Evolutionary conservation across 169 alveolate species (phyloP).

Genomic region (Plasmodium vivax): DNA sequence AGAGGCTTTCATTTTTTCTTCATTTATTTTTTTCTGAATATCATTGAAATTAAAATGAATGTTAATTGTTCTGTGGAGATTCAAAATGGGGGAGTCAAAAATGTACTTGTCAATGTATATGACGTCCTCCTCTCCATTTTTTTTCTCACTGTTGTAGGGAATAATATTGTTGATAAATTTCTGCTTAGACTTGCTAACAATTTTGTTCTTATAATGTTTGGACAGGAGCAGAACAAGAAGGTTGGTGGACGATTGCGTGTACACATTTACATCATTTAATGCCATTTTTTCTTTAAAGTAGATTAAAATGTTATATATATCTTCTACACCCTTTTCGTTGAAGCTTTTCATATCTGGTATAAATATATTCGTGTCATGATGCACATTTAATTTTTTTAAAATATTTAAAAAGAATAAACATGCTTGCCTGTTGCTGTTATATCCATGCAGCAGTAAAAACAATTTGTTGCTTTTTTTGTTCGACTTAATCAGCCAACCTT

Average conservation of each 20-base stretch:
- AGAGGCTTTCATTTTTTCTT: conserved; percentile 9
- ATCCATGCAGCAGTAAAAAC: conserved; percentile 69
- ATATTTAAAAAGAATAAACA: conserved; percentile 66
- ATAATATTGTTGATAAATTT: conserved; percentile 63
- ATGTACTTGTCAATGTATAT: conserved; percentile 64
- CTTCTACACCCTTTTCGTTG: conserved; percentile 65
- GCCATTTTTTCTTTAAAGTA: conserved; percentile 55
- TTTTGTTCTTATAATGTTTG: conserved; percentile 64
- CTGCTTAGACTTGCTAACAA: conserved; percentile 59
- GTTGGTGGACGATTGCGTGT: conserved; percentile 69
- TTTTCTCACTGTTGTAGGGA: conserved; percentile 35
- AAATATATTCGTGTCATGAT: conserved; percentile 66
- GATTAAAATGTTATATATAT: conserved; percentile 42
- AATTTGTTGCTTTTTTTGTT: conserved; percentile 54
- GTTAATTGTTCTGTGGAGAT: conserved; percentile 63
- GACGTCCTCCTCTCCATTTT: not conserved
- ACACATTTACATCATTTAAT: conserved; percentile 62
- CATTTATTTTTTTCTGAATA: conserved; percentile 53
- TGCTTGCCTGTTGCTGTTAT: conserved; percentile 66
- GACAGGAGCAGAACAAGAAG: conserved; percentile 50
- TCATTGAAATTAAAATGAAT: conserved; percentile 43
- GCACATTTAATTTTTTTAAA: conserved; percentile 62
- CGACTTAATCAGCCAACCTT: conserved; percentile 64
- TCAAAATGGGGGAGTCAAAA: conserved; percentile 70
- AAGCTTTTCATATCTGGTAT: conserved; percentile 64